Base-by-base conservation (phyloP, 257 asterid species). In the Primulina huaijiensis region DNA sequence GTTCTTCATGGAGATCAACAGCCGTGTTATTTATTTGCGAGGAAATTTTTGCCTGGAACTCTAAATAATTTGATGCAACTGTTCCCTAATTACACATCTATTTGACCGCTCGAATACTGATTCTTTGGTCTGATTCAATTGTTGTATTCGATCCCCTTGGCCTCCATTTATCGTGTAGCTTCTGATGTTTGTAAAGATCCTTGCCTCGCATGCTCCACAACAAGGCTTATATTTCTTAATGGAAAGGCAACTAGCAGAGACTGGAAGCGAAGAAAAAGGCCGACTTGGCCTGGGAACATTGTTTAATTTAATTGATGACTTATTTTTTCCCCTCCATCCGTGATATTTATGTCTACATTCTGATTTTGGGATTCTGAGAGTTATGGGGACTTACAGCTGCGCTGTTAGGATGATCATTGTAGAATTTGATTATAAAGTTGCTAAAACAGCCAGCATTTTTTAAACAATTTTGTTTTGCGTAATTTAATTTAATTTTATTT, bases 11-110 rank as follows among this genome's bases (percentile, higher is more conserved):
- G 96, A 74, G 84, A 80, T 35, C 81, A 75, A 74, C 82, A 91
- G 31, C 92, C 95, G 2, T 90, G 99, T 72, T 90, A 89, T 76
- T 78, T 93, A 73, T 93, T 93, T 38, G 99, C 85, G 3, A 87
- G 99, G 85, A 93, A 93, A 82, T 93, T 90, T 78, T 81, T 81
- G 78, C 96, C 99, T 1, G 97, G 89, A 65, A 77, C 96, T 25
- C 95, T 90, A 0, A 79, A 93, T 70, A 86, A 67, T 68, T 77
- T 93, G 81, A 67, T 93, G 75, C 73, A 62, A 14, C 88, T 93
- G 55, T 93, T 78, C 83, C 78, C 90, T 76, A 93, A 93, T 69
- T 90, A 90, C 76, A 90, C 99, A 27, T 80, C 91, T 12, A 79
- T 82, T 78, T 86, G 84, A 84, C 76, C 53, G 73, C 68, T 66